A percentile compares a stretch with the other conserved stretches of the same genome.
Conservation (phyloP, 2,329 filamentous ascomycete genomes). For the Diplodia intermedia region DNA sequence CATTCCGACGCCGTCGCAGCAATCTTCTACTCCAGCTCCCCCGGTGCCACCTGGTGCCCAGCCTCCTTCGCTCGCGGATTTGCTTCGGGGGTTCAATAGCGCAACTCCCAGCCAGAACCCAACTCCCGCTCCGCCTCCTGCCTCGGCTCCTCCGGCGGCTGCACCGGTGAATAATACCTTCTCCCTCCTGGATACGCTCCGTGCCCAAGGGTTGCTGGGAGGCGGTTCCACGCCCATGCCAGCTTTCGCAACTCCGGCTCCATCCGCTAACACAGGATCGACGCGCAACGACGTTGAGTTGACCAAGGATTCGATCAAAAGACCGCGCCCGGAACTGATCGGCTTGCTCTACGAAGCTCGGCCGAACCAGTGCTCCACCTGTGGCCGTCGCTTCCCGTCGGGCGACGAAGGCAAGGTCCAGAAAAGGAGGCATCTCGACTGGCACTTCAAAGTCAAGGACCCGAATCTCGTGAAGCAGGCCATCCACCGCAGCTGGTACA, state of each 20-base stretch:
- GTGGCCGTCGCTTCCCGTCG: slow-evolving; percentile 82
- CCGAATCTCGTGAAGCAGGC: slow-evolving; percentile 84
- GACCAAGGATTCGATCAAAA: slow-evolving; percentile 73
- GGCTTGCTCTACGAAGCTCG: slow-evolving; percentile 78
- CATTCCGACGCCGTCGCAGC: slow-evolving; percentile 35
- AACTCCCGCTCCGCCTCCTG: slow-evolving; percentile 28
- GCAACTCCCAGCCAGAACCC: slow-evolving; percentile 26
- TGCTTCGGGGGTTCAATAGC: slow-evolving; percentile 28
- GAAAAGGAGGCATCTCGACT: slow-evolving; percentile 94
- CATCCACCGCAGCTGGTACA: slow-evolving; percentile 93
- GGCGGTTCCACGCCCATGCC: slow-evolving; percentile 34
- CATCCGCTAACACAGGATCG: slow-evolving; percentile 5
- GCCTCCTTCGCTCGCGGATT: slow-evolving; percentile 36
- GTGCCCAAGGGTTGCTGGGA: slow-evolving; percentile 30
- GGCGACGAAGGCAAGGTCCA: slow-evolving; percentile 80
- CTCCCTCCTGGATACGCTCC: slow-evolving; percentile 28
- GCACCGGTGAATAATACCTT: neutral
- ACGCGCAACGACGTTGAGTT: slow-evolving; percentile 62
- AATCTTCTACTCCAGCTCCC: slow-evolving; percentile 40
- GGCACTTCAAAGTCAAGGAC: slow-evolving; percentile 96
- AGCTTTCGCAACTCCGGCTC: slow-evolving; percentile 37
- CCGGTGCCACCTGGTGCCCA: slow-evolving; percentile 37
- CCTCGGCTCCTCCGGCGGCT: slow-evolving; percentile 24
- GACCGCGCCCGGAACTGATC: slow-evolving; percentile 78
- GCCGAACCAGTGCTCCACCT: slow-evolving; percentile 88